These are phyloP conservation scores for Sechiopsis laciniata DNA, from an alignment of 306 rosid genomes.

Conservation along the genomic window DNA sequence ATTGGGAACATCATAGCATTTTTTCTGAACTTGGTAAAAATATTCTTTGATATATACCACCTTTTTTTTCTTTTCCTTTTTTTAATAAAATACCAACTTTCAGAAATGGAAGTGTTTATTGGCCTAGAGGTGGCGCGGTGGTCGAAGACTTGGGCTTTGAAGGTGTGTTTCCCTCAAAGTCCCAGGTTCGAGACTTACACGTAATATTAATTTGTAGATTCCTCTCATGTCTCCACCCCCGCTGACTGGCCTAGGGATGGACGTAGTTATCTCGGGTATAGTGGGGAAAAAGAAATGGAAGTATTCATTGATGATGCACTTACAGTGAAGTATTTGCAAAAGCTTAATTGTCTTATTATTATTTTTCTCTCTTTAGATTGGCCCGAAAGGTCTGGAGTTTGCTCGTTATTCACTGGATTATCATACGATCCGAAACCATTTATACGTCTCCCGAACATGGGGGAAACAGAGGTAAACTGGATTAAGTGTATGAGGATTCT, in stretches of 20 bases:
- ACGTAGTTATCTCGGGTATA: too few species aligned
- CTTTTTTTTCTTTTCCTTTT: too few species aligned
- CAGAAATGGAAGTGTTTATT: neutral
- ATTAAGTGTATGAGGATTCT: neutral
- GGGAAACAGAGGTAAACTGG: slow-evolving; percentile 75
- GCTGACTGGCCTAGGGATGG: too few species aligned
- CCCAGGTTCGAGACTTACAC: too few species aligned
- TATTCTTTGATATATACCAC: neutral
- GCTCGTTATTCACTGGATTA: slow-evolving; percentile 95
- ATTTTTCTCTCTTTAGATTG: slow-evolving; percentile 43
- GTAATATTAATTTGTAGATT: too few species aligned
- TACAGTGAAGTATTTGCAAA: neutral
- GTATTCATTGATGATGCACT: neutral
- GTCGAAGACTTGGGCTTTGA: too few species aligned
- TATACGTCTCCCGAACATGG: slow-evolving; percentile 66
- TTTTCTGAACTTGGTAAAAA: slow-evolving; percentile 71
- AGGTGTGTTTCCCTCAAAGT: too few species aligned
- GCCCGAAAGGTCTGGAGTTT: slow-evolving; percentile 89
- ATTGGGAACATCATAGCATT: slow-evolving; percentile 81
- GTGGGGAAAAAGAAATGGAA: too few species aligned
- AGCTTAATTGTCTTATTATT: slow-evolving; percentile 20
- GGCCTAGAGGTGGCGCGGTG: neutral
- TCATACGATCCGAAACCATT: slow-evolving; percentile 87
- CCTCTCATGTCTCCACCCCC: too few species aligned
- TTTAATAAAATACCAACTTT: neutral